phyloP scores from a whole-genome alignment of 768 basidiomycete species.

The Gelatoporia subvermispora region DNA sequence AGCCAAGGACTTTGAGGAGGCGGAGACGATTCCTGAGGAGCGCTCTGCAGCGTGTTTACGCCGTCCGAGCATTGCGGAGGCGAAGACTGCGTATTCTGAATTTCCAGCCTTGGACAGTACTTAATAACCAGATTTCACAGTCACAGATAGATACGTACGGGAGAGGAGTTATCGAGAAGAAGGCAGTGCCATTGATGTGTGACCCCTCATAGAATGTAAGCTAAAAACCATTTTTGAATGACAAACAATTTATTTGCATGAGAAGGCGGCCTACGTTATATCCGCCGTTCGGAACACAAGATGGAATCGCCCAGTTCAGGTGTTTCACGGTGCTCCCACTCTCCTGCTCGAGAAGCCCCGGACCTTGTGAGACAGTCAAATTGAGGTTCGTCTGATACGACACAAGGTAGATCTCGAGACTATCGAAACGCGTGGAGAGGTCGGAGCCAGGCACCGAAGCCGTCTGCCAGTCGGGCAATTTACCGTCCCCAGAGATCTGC shows the following conservation, averaged over 20 bases:
- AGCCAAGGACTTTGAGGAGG: slow-evolving; percentile 22
- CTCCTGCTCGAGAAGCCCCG: slow-evolving; percentile 36
- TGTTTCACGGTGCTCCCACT: slow-evolving; percentile 39
- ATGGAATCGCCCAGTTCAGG: slow-evolving; percentile 34
- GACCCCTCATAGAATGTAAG: slow-evolving; percentile 46
- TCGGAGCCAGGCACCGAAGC: slow-evolving; percentile 32
- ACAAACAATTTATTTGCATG: not conserved
- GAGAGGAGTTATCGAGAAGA: slow-evolving; percentile 40
- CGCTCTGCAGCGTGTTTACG: slow-evolving; percentile 18
- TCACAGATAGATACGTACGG: slow-evolving; percentile 21
- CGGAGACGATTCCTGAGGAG: slow-evolving; percentile 20
- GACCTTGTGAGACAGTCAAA: slow-evolving; percentile 38
- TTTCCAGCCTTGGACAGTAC: slow-evolving; percentile 4
- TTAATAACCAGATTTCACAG: not conserved
- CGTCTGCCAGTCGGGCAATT: slow-evolving; percentile 25
- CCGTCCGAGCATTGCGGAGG: slow-evolving; percentile 15
- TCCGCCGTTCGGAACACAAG: slow-evolving; percentile 34
- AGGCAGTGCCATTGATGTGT: slow-evolving; percentile 29
- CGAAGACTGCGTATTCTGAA: slow-evolving; percentile 3
- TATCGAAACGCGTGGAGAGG: slow-evolving; percentile 32
- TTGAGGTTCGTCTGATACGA: slow-evolving; percentile 37
- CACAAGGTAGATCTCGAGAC: slow-evolving; percentile 41
- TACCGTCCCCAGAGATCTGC: slow-evolving; percentile 42
- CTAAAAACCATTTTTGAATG: slow-evolving; percentile 20
- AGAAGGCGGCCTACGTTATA: slow-evolving; percentile 35